Evolutionary conservation across 2,329 filamentous ascomycete species (phyloP).

Genomic region (Aspergillus amoenus): DNA sequence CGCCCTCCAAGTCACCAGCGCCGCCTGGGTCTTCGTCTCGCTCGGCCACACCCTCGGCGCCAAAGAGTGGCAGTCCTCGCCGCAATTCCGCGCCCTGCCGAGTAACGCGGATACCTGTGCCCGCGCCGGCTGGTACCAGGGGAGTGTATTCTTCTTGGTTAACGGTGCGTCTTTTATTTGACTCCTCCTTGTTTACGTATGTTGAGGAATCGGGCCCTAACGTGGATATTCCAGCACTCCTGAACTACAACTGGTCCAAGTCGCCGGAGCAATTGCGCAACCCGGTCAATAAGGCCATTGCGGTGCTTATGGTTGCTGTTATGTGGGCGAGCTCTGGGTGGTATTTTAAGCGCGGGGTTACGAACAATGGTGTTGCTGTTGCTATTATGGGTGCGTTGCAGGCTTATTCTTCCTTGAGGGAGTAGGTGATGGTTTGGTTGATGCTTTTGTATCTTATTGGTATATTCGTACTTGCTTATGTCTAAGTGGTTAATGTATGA

Average conservation of each 20-base stretch:
- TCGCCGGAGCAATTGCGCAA: constrained; percentile 21
- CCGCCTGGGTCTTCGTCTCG: constrained; percentile 19
- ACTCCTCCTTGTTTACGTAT: neutral
- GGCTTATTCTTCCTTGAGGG: constrained; percentile 20
- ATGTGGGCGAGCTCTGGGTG: constrained; percentile 31
- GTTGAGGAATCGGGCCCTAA: neutral
- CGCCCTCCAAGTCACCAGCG: constrained; percentile 15
- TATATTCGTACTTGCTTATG: too few relatives aligned
- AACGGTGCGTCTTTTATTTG: constrained; percentile 13
- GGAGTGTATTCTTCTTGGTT: constrained; percentile 24
- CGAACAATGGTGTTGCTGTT: constrained; percentile 21
- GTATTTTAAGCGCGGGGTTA: constrained; percentile 30
- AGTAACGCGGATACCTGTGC: constrained; percentile 24
- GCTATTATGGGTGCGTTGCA: constrained; percentile 26
- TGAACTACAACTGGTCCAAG: constrained; percentile 16
- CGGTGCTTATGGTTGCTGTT: constrained; percentile 24
- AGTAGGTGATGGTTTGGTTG: neutral
- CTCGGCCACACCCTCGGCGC: constrained; percentile 18
- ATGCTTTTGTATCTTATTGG: too few relatives aligned
- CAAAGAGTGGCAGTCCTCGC: constrained; percentile 20
- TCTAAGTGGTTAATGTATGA: too few relatives aligned
- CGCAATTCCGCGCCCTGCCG: constrained; percentile 22
- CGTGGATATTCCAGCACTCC: neutral
- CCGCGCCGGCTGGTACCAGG: constrained; percentile 27
- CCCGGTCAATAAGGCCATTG: constrained; percentile 30